Percentiles rank a stretch among this genome's conserved stretches.
Conservation (phyloP, 2,329 filamentous ascomycete species). For the Endothia cerciana region DNA sequence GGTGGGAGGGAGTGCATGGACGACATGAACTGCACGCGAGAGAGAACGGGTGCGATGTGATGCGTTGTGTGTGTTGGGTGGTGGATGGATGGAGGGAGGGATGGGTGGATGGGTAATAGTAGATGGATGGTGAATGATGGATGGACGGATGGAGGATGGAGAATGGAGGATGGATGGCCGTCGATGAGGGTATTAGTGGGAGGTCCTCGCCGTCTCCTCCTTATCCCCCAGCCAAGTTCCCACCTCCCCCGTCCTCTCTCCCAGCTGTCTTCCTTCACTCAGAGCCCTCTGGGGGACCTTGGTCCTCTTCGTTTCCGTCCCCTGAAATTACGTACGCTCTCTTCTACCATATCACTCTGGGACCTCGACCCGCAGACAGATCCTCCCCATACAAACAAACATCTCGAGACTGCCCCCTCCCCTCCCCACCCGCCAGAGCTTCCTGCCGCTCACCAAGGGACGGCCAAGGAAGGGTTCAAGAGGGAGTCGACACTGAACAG, state of each 20-base stretch:
- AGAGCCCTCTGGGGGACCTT: not conserved
- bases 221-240: not conserved
- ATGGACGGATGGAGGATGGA: not conserved
- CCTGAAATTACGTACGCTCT: conserved; percentile 1
- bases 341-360: not conserved
- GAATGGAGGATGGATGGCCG: not conserved
- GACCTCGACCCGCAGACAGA: not conserved
- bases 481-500: not conserved
- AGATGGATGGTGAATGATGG: not conserved
- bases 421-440: no score
- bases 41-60: not conserved
- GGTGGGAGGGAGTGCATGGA: not conserved
- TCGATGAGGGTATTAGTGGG: no score
- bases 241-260: not conserved
- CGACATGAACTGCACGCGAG: no score
- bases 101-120: not conserved
- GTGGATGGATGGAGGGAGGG: not conserved
- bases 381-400: no score
- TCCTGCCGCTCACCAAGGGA: no score
- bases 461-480: not conserved
- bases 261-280: not conserved
- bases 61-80: not conserved
- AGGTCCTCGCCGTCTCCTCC: no score
- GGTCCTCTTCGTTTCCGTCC: not conserved
- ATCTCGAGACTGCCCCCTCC: no score